Percentiles rank a stretch among this genome's conserved stretches.
Conservation (phyloP, 2,329 filamentous ascomycete species). For the Diplodia intermedia region DNA sequence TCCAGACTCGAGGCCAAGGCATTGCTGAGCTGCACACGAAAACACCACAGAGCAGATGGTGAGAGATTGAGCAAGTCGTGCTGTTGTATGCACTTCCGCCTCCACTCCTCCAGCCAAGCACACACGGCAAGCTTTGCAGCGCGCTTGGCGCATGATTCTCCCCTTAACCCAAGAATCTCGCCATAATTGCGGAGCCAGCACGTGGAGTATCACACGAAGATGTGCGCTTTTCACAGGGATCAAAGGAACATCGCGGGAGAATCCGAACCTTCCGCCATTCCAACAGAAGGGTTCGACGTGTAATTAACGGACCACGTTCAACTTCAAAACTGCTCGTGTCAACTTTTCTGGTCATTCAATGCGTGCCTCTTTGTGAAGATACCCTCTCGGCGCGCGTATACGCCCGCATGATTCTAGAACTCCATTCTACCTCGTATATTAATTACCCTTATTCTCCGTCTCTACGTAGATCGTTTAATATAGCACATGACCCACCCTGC, state of each 20-base stretch:
- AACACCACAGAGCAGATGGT: not conserved
- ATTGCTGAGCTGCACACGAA: too few species aligned
- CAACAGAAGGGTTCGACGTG: not conserved
- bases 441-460: not conserved
- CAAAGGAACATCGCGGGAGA: not conserved
- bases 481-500: not conserved
- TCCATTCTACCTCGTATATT: not conserved
- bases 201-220: not conserved
- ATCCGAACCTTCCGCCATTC: not conserved
- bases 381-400: not conserved
- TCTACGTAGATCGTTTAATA: not conserved
- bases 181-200: not conserved
- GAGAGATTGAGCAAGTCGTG: not conserved
- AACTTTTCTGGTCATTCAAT: too few species aligned
- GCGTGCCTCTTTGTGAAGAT: too few species aligned
- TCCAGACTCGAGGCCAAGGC: too few species aligned
- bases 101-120: not conserved
- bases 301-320: not conserved
- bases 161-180: not conserved
- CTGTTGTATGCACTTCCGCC: not conserved
- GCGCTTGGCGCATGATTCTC: not conserved
- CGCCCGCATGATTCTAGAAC: not conserved
- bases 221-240: not conserved
- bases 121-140: not conserved
- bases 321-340: not conserved